These are phyloP conservation scores for Gloeostereum incarnatum DNA, from an alignment of 768 basidiomycete genomes.

Conservation along the genomic window DNA sequence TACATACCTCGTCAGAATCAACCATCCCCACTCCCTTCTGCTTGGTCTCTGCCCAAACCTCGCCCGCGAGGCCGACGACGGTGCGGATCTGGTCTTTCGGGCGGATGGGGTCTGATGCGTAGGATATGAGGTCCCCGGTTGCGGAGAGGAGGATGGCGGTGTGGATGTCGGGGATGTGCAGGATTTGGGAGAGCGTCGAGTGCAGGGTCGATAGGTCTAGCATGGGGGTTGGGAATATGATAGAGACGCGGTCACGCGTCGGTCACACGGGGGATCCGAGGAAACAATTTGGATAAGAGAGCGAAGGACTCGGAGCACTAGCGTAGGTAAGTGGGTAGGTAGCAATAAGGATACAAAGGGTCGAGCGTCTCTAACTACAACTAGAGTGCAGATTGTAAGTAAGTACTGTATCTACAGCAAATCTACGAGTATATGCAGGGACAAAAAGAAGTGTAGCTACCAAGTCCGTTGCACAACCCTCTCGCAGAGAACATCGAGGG, in stretches of 20 bases:
- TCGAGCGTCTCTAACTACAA: no score
- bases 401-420: neutral
- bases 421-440: neutral
- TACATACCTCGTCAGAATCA: constrained; percentile 55
- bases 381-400: no score
- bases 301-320: no score
- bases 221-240: no score
- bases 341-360: no score
- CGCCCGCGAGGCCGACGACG: constrained; percentile 60
- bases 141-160: constrained; percentile 66
- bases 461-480: constrained; percentile 54
- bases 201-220: constrained; percentile 63
- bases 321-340: no score
- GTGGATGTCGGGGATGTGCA: constrained; percentile 53
- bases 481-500: constrained; percentile 65
- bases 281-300: no score
- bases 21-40: constrained; percentile 62
- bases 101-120: constrained; percentile 41
- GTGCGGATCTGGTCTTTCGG: constrained; percentile 70
- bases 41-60: constrained; percentile 71
- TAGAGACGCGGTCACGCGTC: no score
- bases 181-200: constrained; percentile 51
- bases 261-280: no score
- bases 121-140: constrained; percentile 66
- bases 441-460: constrained; percentile 13